Base-by-base conservation (phyloP, 139 green algal species). In the Chlamydomonas sphaeroides region DNA sequence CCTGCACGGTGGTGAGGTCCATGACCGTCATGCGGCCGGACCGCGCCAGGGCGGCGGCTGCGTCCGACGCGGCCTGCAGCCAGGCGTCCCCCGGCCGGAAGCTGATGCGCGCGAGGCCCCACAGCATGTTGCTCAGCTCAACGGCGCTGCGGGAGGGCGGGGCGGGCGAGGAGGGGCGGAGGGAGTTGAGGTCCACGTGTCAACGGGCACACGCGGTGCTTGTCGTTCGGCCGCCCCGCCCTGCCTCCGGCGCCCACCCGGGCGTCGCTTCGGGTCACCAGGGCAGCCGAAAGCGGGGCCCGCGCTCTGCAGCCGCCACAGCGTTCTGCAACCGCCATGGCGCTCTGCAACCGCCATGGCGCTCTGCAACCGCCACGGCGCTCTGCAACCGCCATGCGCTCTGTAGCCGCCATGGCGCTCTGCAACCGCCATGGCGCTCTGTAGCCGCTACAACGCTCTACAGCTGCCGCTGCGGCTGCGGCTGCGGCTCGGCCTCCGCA, bases 111-210 rank as follows among this genome's bases (percentile, higher is more conserved):
- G 30, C 48, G 14, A 81, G 42, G 41, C 74, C 74, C 74, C 74
- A 81, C 41, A 81, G 35, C 8, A 81, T 48, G 59, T 81, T 81
- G 62, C 35, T n/a, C n/a, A 81, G 74, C 74, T 81, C 74, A n/a
- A 63, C 41, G n/a, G 61, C 30, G 39, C 74, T 81, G 74, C 7
- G 51, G 48, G n/a, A 26, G 48, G 28, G 21, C 5, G 5, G 20
- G 48, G 42, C 8, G 28, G 14, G 35, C 28, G 35, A 49, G 6
- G 17, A 21, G 15, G 49, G 65, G 8, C 15, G 26, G 23, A 39
- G 15, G 36, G 26, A 25, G 39, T 18, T 39, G 17, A 35, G 65
- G n/a, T n/a, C n/a, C n/a, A n/a, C n/a, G 15, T 28, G 20, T 14
- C 35, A 70, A 14, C 15, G 7, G 65, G 14, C 7, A 70, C 14